These are phyloP conservation scores for Firmiana major DNA, from an alignment of 345 rosid species.

Conservation along the genomic window DNA sequence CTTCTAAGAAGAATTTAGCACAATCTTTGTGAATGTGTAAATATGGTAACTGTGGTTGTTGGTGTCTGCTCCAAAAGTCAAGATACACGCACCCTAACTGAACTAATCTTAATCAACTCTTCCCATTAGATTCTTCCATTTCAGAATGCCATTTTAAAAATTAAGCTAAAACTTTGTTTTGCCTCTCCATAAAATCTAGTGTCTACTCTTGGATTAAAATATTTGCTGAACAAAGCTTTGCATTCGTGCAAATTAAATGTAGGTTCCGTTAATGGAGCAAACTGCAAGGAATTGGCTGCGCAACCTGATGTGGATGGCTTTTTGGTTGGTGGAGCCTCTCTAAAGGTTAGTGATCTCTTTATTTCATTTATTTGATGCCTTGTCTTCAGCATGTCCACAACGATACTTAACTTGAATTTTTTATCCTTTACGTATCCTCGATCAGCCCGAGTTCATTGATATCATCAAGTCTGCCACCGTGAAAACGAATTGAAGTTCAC, in stretches of 20 bases:
- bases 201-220: background rate
- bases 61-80: background rate
- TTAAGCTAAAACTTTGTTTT: background rate
- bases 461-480: constrained; percentile 55
- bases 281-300: constrained; percentile 60
- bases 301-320: constrained; percentile 71
- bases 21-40: background rate
- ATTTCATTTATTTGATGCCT: background rate
- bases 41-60: background rate
- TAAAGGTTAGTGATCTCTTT: constrained; percentile 38
- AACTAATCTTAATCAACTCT: background rate
- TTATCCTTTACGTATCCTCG: background rate
- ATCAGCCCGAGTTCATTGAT: constrained; percentile 61
- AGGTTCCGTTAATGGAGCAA: constrained; percentile 70
- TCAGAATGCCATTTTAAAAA: background rate
- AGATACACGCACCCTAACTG: background rate
- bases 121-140: background rate
- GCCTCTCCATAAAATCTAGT: background rate
- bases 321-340: constrained; percentile 81
- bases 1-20: background rate
- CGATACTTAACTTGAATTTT: background rate
- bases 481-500: constrained; percentile 40
- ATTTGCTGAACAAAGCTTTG: background rate
- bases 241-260: background rate
- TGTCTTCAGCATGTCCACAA: background rate